Conservation (phyloP, 306 rosid species). For the Spatholobus suberectus region DNA sequence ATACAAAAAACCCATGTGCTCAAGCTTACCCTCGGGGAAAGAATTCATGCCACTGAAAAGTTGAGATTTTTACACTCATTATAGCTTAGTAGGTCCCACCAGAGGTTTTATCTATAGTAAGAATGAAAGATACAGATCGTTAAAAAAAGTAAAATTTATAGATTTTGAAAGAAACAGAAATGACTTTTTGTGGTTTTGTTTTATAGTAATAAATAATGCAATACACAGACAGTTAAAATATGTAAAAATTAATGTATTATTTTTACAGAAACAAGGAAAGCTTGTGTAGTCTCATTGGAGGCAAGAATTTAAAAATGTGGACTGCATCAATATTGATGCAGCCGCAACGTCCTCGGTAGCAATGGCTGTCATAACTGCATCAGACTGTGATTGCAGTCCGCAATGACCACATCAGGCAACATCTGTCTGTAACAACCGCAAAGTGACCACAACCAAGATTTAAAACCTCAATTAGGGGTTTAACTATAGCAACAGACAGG, state of each 20-base stretch:
- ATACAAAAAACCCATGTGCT: conserved; percentile 16
- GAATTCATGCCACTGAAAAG: conserved; percentile 94
- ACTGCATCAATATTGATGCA: neutral
- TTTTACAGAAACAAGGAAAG: conserved; percentile 41
- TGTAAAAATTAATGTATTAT: neutral
- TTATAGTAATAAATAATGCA: conserved; percentile 1
- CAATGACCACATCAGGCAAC: neutral
- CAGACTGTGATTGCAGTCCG: neutral
- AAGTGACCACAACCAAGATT: neutral
- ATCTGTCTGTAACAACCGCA: neutral
- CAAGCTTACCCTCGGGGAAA: conserved; percentile 76
- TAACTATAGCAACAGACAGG: conserved; percentile 43
- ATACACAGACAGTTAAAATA: neutral
- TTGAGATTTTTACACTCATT: conserved; percentile 74
- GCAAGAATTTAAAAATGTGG: neutral
- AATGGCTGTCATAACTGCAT: neutral
- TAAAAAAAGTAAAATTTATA: conserved; percentile 17
- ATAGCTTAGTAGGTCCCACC: conserved; percentile 87
- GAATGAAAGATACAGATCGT: conserved; percentile 26
- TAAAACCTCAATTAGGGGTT: neutral
- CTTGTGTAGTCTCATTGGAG: conserved; percentile 39
- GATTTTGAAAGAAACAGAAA: conserved; percentile 4
- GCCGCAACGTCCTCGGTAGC: neutral
- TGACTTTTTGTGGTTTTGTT: neutral
- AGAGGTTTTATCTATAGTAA: conserved; percentile 83